These are phyloP conservation scores for Misopates orontium DNA, from an alignment of 257 asterid species.

Conservation along the genomic window DNA sequence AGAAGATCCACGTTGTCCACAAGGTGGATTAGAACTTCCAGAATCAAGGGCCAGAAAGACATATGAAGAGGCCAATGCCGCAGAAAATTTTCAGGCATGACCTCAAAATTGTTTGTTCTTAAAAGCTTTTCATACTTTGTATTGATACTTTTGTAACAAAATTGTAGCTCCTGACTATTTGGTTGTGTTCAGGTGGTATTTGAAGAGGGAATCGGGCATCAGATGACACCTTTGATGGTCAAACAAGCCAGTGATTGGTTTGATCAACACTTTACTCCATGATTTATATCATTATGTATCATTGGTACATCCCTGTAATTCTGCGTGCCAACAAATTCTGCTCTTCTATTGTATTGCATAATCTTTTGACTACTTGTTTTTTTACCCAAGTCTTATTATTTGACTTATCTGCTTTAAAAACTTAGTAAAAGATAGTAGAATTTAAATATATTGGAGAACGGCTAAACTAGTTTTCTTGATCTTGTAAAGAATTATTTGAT, in stretches of 20 bases:
- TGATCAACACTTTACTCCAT: constrained; percentile 32
- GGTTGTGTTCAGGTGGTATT: constrained; percentile 50
- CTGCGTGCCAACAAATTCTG: constrained; percentile 7
- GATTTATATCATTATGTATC: not conserved
- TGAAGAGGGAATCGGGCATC: constrained; percentile 68
- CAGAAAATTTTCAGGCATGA: constrained; percentile 55
- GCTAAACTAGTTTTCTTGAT: too few species aligned
- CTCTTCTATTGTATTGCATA: not conserved
- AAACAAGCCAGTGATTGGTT: constrained; percentile 76
- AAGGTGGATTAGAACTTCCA: constrained; percentile 59
- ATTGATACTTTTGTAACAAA: not conserved
- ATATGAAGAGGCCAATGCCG: constrained; percentile 34
- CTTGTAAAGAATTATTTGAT: too few species aligned
- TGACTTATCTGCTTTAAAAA: too few species aligned
- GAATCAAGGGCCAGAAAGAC: constrained; percentile 42
- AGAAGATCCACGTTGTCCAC: constrained; percentile 86
- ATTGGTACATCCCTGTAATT: not conserved
- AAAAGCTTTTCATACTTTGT: not conserved
- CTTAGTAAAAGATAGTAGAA: too few species aligned
- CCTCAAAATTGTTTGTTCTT: not conserved
- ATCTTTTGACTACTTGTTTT: not conserved
- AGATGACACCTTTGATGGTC: constrained; percentile 80
- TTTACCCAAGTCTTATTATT: too few species aligned
- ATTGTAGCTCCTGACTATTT: constrained; percentile 13
- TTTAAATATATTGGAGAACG: too few species aligned